Evolutionary conservation across 192 early-diverging fungal species (phyloP), one percentile per base, ranked within the genome.

Genomic region (Linnemannia exigua): DNA sequence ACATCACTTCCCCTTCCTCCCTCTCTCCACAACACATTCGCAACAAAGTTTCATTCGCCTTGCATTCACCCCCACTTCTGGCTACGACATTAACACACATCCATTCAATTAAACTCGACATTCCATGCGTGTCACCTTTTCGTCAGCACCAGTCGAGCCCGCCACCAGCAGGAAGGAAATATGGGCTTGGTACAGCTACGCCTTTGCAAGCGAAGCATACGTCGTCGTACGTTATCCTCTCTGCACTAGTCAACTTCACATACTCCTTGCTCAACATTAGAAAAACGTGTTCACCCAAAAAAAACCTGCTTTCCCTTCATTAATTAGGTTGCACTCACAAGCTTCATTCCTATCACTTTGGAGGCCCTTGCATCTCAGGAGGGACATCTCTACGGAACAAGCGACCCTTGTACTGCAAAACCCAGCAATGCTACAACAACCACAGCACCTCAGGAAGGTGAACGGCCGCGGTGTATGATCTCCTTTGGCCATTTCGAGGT

Each of bases 171-270:
- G 19, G 20, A 70, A 75, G 22, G 84, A 86, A 61, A 72, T 86
- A 31, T 86, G 84, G 84, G 78, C 84, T 19, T 86, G 87, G 87
- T 86, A 89, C 38, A 73, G 81, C 69, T 89, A 87, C 54, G 84
- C 80, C n/a, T 89, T 89, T 58, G 88, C 83, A 7, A 80, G 79
- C 38, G 88, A 89, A 76, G 88, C 85, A 5, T 89, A 89, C 69
- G 76, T 87, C 8, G 78, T 89, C 67, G 83, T 80, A 80, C 76
- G 33, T 61, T n/a, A 48, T 3, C 46, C 12, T 48, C 4, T 5
- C 48, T 12, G 20, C 9, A 14, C 2, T 7, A 11, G 15, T n/a
- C 50, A 5, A 16, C 19, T 50, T 61, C 15, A 6, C 11, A 14
- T 5, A 17, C 17, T 5, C 54, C 8, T 28, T 58, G 28, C 14